These are phyloP conservation scores for Beauveria sp. DNA, from an alignment of 2,329 filamentous ascomycete species.

Conservation along the genomic window DNA sequence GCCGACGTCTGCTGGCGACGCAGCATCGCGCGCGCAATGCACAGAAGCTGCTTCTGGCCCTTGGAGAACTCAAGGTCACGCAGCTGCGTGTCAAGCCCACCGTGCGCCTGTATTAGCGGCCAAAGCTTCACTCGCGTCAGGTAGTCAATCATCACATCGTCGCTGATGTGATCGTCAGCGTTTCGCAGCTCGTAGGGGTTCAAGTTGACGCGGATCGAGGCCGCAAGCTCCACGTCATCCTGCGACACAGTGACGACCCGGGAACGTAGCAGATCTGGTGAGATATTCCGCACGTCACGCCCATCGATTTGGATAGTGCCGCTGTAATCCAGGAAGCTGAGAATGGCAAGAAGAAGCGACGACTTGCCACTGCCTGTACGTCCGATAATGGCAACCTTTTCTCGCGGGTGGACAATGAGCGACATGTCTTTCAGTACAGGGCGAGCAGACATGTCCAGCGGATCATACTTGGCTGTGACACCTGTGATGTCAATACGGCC, in stretches of 20 bases:
- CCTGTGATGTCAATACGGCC: constrained; percentile 5
- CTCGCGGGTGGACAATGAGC: background rate
- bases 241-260: constrained; percentile 23
- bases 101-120: constrained; percentile 2
- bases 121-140: constrained; percentile 14
- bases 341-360: constrained; percentile 1
- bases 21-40: constrained; percentile 18
- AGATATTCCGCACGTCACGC: constrained; percentile 5
- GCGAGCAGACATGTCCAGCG: background rate
- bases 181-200: constrained; percentile 3
- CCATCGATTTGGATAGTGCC: constrained; percentile 12
- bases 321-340: constrained; percentile 10
- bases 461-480: constrained; percentile 10
- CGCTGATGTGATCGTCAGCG: background rate
- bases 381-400: constrained; percentile 11
- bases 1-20: constrained; percentile 12
- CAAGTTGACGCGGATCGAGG: constrained; percentile 11
- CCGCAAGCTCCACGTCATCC: constrained; percentile 16
- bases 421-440: constrained; percentile 9
- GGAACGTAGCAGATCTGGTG: constrained; percentile 15
- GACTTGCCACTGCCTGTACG: constrained; percentile 13
- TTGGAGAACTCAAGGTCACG: constrained; percentile 12
- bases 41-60: constrained; percentile 16
- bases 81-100: constrained; percentile 12
- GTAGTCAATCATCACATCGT: constrained; percentile 11